Evolutionary conservation across 768 basidiomycete species (phyloP), one percentile per base, ranked within the genome.

Genomic region (Coprinellus micaceus): DNA sequence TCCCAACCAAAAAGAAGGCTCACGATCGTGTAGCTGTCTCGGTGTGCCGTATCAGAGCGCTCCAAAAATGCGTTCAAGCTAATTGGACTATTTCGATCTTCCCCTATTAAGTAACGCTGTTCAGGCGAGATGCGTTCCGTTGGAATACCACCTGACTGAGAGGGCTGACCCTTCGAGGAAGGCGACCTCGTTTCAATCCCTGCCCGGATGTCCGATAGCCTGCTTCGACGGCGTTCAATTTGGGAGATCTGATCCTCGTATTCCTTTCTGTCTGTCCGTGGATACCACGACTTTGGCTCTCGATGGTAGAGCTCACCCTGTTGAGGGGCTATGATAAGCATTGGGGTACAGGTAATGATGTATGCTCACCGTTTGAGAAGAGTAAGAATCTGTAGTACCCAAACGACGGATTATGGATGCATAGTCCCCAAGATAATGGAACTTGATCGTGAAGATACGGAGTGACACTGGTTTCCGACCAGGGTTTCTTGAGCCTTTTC

Each of bases 151-250:
- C 28, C 26, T 13, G 47, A 15, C 9, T 25, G 9, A 6, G 24
- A n/a, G n/a, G n/a, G n/a, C n/a, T n/a, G n/a, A n/a, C n/a, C n/a
- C n/a, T n/a, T 6, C 26, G 24, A 7, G 19, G 9, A 26, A 6
- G 9, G 9, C 47, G 54, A 41, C 19, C 45, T 58, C 1, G 4
- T 36, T 22, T 64, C 60, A 77, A 28, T 73, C 63, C 41, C 17
- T 60, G 63, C 22, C 47, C 47, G 6, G 28, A 48, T 48, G 21
- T 13, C 9, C 11, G 24, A 6, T 19, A 48, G 26, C 24, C 22
- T 21, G 10, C 9, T 25, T 26, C 19, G 55, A 22, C 21, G 24
- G 41, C 36, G 28, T 17, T 44, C 36, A 21, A 47, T 58, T 22
- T 36, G 24, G 10, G 21, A 4, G n/a, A 43, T 46, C 22, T 37